Conservation (phyloP, 805 yeast genomes). For the Yarrowia porcina region DNA sequence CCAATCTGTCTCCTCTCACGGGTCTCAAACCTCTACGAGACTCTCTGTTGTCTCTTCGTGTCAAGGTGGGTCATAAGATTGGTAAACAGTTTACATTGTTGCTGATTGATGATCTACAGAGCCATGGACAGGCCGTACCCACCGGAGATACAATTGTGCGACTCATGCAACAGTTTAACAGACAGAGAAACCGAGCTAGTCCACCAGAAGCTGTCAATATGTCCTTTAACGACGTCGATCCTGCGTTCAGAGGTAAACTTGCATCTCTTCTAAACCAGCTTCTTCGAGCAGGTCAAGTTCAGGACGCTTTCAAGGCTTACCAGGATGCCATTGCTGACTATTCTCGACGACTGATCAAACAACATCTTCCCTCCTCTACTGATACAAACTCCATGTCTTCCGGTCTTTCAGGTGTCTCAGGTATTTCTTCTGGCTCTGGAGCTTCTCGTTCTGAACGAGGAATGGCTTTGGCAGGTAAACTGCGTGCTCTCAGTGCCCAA, state of each 20-base stretch:
- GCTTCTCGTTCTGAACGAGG: slow-evolving; percentile 37
- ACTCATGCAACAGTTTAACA: slow-evolving; percentile 39
- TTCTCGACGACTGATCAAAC: slow-evolving; percentile 66
- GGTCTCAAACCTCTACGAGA: slow-evolving; percentile 53
- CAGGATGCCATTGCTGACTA: slow-evolving; percentile 69
- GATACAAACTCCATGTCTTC: slow-evolving; percentile 35
- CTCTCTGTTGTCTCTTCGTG: slow-evolving; percentile 52
- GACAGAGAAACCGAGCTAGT: neutral
- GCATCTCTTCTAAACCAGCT: slow-evolving; percentile 52
- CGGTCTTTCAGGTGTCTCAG: neutral
- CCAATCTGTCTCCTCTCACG: slow-evolving; percentile 46
- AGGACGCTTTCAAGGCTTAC: slow-evolving; percentile 59
- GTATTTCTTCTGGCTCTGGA: slow-evolving; percentile 16
- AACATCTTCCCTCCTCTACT: slow-evolving; percentile 52
- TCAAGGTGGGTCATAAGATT: slow-evolving; percentile 68
- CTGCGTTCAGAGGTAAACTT: slow-evolving; percentile 45
- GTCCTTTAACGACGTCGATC: slow-evolving; percentile 4
- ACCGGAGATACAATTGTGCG: slow-evolving; percentile 51
- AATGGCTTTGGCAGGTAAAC: slow-evolving; percentile 44
- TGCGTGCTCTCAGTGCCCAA: slow-evolving; percentile 63
- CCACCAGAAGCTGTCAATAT: slow-evolving; percentile 1
- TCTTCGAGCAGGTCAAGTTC: slow-evolving; percentile 57
- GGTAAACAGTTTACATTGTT: slow-evolving; percentile 54
- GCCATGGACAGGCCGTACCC: slow-evolving; percentile 52
- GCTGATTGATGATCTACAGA: slow-evolving; percentile 59